phyloP scores from a whole-genome alignment of 2,329 filamentous ascomycete species.

The Aspergillus hiratsukae region DNA sequence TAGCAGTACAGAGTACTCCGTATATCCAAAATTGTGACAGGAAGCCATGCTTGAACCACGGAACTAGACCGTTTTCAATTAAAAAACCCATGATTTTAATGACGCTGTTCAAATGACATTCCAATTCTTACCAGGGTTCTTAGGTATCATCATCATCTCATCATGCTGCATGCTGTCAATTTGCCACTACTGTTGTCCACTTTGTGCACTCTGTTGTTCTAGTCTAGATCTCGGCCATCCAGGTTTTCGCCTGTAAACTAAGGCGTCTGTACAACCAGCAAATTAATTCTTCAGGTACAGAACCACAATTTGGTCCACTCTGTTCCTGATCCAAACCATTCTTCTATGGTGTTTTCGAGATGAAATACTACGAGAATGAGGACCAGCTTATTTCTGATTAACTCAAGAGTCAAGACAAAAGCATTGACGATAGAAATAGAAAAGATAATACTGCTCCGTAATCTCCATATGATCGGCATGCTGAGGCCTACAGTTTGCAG shows the following conservation, averaged over 20 bases:
- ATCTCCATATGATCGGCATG: neutral
- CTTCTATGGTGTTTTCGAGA: neutral
- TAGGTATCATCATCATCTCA: neutral
- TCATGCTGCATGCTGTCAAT: neutral
- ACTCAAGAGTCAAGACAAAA: constrained; percentile 1
- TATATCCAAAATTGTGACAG: neutral
- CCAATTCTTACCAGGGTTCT: too few species aligned
- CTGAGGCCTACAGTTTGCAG: neutral
- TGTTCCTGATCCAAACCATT: neutral
- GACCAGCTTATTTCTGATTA: too few species aligned
- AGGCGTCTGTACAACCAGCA: too few species aligned
- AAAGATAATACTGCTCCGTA: too few species aligned
- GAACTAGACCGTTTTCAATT: neutral
- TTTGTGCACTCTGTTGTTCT: neutral
- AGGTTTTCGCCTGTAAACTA: too few species aligned
- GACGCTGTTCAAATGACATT: too few species aligned
- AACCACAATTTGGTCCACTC: neutral
- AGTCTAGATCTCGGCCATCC: neutral
- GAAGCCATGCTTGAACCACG: neutral
- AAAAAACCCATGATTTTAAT: neutral
- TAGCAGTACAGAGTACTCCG: too few species aligned
- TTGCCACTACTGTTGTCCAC: neutral
- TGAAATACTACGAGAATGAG: neutral
- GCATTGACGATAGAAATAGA: neutral
- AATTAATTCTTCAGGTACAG: neutral